Base-by-base conservation (phyloP, 257 asterid genomes). In the Vinca minor region DNA sequence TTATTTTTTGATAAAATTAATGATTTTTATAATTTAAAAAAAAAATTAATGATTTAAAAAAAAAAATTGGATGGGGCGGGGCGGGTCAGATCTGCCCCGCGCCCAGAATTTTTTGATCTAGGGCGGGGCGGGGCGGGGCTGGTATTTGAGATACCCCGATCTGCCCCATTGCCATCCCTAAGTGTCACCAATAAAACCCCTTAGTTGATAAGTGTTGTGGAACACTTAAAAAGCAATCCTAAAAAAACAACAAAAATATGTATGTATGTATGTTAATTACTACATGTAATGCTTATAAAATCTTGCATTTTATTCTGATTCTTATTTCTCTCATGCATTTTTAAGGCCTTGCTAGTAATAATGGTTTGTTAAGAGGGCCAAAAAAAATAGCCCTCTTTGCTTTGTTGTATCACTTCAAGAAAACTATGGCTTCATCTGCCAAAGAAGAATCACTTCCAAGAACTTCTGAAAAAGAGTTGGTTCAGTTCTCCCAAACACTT, bases 401-500 rank as follows among this genome's bases (percentile, higher is more conserved):
- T 69, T 32, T 39, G 65, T n/a, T 36, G 39, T 36, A 73, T 5
- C 66, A 61, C 56, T 36, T n/a, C n/a, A n/a, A n/a, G n/a, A n/a
- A n/a, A n/a, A n/a, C n/a, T 35, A 34, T 34, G 38, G 38, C 38
- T 34, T 8, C 64, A 17, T 26, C 17, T 8, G 48, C 36, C 31
- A 21, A 17, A 59, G 53, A 32, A 13, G 52, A 68, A 71, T 35
- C 72, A 76, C 59, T 53, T 64, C 41, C 47, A 47, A 66, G 35
- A 46, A 20, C 58, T 25, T 34, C 25, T 28, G 72, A 62, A 35
- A 55, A 55, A 48, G 67, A 47, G 12, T 10, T 39, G 35, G 53
- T 64, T 36, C 62, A 53, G 81, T 68, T 72, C 81, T 64, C 78
- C 73, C 78, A 73, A 77, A 73, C 75, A 69, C 75, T 73, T 73